phyloP scores from a whole-genome alignment of 1,284 basidiomycete genomes.

The Trichosporon inkin region DNA sequence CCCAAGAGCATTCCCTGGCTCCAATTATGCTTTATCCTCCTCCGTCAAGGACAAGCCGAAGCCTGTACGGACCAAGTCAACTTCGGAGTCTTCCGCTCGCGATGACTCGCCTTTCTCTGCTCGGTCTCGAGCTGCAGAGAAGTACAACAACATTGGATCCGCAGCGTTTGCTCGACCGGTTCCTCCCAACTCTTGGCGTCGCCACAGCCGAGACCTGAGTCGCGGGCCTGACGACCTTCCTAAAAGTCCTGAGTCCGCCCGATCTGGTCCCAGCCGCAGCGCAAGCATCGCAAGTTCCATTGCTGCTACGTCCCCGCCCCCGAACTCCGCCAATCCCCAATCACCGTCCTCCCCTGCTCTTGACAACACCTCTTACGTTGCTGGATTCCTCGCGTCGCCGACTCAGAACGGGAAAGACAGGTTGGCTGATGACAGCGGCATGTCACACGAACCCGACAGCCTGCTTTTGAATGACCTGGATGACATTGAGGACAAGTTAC shows the following conservation, averaged over 20 bases:
- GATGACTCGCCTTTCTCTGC: slow-evolving; percentile 30
- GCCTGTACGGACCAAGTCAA: slow-evolving; percentile 29
- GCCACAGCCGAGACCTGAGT: slow-evolving; percentile 24
- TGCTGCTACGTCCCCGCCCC: slow-evolving; percentile 1
- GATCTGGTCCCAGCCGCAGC: slow-evolving; percentile 1
- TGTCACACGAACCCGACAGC: not conserved
- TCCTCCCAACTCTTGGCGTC: slow-evolving; percentile 23
- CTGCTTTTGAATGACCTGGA: not conserved
- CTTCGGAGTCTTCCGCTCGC: slow-evolving; percentile 29
- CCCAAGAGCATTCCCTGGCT: slow-evolving; percentile 2
- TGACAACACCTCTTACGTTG: slow-evolving; percentile 37
- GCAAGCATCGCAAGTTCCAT: slow-evolving; percentile 11
- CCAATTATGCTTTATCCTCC: slow-evolving; percentile 8
- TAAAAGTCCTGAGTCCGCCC: slow-evolving; percentile 11
- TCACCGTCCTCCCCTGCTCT: slow-evolving; percentile 32
- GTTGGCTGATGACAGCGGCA: not conserved
- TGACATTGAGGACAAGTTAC: slow-evolving; percentile 4
- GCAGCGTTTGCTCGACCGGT: slow-evolving; percentile 28
- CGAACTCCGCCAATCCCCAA: slow-evolving; percentile 22
- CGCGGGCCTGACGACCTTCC: slow-evolving; percentile 26
- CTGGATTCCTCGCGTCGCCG: not conserved
- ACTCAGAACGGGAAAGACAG: not conserved
- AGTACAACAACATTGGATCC: slow-evolving; percentile 23
- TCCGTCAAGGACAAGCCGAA: slow-evolving; percentile 5
- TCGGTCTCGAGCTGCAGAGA: slow-evolving; percentile 27